Base-by-base conservation (phyloP, 257 asterid genomes). In the Solanum lycopersicoides region DNA sequence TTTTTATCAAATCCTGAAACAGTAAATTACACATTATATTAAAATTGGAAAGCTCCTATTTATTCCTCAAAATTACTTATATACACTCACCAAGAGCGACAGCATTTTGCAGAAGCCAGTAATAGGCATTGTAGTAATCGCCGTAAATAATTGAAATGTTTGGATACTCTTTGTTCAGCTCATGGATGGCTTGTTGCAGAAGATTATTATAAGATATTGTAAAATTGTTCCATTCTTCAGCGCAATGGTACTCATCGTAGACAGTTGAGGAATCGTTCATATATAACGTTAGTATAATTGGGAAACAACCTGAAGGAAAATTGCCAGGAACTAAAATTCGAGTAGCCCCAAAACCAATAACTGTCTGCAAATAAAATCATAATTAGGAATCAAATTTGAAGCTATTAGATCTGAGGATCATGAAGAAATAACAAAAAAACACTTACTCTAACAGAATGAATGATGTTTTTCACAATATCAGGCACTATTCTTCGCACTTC, bases 261-360 rank as follows among this genome's bases (percentile, higher is more conserved):
- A 72, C 75, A 3, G 35, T 39, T 84, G 84, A 42, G 2, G 56
- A 21, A 1, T 73, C 47, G 20, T 60, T 82, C 20, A 44, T 25
- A 9, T 83, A 90, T 28, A 20, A 59, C 15, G 92, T 77, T 9
- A 83, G 88, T 47, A 63, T 41, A 83, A 42, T 16, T 77, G 89
- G 86, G n/a, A 77, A 59, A 83, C 92, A 88, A 56, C 92, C 90
- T 21, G 71, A 59, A 14, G 90, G 88, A 10, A 88, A 86, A 63
- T 82, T 30, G 7, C 90, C 90, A 11, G 88, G 90, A 44, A 88
- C 88, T 35, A 88, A 73, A 2, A 86, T 44, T 13, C 63, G n/a
- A 3, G 83, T n/a, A 14, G 47, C 35, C 28, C 69, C 92, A 23
- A 21, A 83, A 28, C 37, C 83, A 23, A 88, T 90, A 1, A 90